Evolutionary conservation across 2,329 filamentous ascomycete genomes (phyloP).

Genomic region (Ramularia endophylla): DNA sequence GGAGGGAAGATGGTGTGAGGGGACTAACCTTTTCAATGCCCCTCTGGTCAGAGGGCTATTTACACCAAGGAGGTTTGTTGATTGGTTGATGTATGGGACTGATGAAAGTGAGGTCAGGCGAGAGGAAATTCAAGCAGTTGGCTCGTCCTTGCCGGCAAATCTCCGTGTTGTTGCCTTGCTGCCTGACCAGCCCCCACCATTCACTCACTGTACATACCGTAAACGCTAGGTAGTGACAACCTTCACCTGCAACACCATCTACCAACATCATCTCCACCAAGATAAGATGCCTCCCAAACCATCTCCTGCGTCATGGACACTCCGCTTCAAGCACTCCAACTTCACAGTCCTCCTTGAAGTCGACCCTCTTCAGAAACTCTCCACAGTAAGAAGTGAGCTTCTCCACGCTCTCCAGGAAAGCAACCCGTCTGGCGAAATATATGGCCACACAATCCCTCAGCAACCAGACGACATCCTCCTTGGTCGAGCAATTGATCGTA

Average conservation of each 20-base stretch:
- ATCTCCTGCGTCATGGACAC: constrained; percentile 32
- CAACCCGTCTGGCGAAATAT: constrained; percentile 29
- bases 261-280: no score
- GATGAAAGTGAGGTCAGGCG: background rate
- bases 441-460: constrained; percentile 34
- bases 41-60: no score
- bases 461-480: constrained; percentile 36
- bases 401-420: constrained; percentile 38
- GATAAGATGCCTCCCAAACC: constrained; percentile 17
- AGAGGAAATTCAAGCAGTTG: background rate
- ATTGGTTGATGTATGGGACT: background rate
- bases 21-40: no score
- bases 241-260: no score
- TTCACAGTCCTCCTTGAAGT: constrained; percentile 44
- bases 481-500: constrained; percentile 36
- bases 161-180: no score
- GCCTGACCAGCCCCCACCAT: no score
- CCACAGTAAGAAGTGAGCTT: constrained; percentile 37
- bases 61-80: background rate
- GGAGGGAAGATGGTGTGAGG: no score
- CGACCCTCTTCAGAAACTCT: constrained; percentile 38
- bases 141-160: no score
- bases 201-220: background rate
- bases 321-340: constrained; percentile 43
- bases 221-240: background rate